These are phyloP conservation scores for Apostasia ramifera DNA, from an alignment of 106 monocot species.

Conservation along the genomic window DNA sequence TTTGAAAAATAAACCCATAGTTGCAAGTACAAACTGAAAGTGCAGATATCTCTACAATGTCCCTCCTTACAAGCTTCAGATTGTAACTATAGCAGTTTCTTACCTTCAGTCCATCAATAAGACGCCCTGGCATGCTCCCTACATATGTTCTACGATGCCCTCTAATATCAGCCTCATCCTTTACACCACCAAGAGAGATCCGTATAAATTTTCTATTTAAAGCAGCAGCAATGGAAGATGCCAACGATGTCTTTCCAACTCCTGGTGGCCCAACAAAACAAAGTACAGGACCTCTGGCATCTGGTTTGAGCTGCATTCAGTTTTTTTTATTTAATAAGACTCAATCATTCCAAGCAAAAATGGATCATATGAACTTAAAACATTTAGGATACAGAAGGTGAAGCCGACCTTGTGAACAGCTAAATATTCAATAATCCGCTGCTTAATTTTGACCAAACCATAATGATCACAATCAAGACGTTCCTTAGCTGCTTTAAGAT, in stretches of 20 bases:
- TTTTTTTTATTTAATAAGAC: too few species aligned
- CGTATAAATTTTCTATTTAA: constrained; percentile 88
- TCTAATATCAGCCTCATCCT: constrained; percentile 99
- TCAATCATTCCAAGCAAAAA: too few species aligned
- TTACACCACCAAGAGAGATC: constrained; percentile 96
- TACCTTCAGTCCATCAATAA: constrained; percentile 97
- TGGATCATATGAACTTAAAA: too few species aligned
- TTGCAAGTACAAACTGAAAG: too few species aligned
- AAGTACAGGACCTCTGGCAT: constrained; percentile 90
- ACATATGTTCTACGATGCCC: constrained; percentile 97
- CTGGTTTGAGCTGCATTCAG: constrained; percentile 86
- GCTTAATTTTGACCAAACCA: constrained; percentile 93
- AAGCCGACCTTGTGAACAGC: constrained; percentile 86
- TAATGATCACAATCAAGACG: constrained; percentile 87
- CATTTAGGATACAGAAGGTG: neutral
- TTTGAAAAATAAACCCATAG: too few species aligned
- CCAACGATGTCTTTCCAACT: constrained; percentile 98
- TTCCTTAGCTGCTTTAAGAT: constrained; percentile 89
- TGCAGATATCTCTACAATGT: too few species aligned
- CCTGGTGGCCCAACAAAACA: constrained; percentile 99
- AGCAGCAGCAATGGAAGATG: constrained; percentile 94
- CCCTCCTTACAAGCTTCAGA: too few species aligned
- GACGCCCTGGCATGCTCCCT: constrained; percentile 99
- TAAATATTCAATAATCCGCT: constrained; percentile 95
- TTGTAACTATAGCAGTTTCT: too few species aligned